Conservation (phyloP, 2,329 filamentous ascomycete species). For the Hymenoscyphus fraxineus region DNA sequence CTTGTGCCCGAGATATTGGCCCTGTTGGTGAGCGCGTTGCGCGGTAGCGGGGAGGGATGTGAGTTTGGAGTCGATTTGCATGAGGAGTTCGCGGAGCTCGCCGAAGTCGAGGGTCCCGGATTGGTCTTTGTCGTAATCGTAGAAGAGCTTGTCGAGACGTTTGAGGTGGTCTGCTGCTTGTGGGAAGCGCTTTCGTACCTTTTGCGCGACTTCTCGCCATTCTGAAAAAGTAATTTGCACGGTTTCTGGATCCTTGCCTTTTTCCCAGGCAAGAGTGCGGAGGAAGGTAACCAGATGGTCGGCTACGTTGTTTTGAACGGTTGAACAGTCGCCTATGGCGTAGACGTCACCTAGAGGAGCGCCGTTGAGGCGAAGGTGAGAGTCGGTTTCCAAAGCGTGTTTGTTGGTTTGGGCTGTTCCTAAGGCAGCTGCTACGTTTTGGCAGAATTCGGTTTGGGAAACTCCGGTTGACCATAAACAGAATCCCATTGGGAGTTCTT, state of each 20-base stretch:
- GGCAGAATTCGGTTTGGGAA: conserved; percentile 75
- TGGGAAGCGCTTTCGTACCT: conserved; percentile 85
- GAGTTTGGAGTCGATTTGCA: conserved; percentile 90
- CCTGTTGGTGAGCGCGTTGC: conserved; percentile 94
- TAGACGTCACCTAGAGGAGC: conserved; percentile 93
- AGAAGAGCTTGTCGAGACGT: conserved; percentile 86
- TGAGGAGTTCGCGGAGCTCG: conserved; percentile 82
- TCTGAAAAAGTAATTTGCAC: conserved; percentile 81
- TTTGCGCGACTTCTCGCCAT: conserved; percentile 79
- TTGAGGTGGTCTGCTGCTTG: conserved; percentile 84
- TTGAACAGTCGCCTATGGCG: conserved; percentile 91
- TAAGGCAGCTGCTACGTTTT: conserved; percentile 73
- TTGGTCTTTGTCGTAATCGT: conserved; percentile 88
- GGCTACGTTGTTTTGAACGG: conserved; percentile 94
- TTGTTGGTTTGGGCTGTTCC: conserved; percentile 75
- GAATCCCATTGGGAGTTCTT: conserved; percentile 93
- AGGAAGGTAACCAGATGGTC: conserved; percentile 89
- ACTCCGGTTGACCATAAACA: conserved; percentile 98
- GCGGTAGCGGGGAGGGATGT: conserved; percentile 93
- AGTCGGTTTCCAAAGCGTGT: conserved; percentile 90
- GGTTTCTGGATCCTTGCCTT: conserved; percentile 84
- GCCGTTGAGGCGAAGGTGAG: conserved; percentile 84
- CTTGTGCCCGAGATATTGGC: conserved; percentile 86
- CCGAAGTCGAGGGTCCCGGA: conserved; percentile 91
- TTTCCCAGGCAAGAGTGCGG: conserved; percentile 85